Evolutionary conservation across 1,284 basidiomycete species (phyloP).

Genomic region (Trichosporon coremiiforme): DNA sequence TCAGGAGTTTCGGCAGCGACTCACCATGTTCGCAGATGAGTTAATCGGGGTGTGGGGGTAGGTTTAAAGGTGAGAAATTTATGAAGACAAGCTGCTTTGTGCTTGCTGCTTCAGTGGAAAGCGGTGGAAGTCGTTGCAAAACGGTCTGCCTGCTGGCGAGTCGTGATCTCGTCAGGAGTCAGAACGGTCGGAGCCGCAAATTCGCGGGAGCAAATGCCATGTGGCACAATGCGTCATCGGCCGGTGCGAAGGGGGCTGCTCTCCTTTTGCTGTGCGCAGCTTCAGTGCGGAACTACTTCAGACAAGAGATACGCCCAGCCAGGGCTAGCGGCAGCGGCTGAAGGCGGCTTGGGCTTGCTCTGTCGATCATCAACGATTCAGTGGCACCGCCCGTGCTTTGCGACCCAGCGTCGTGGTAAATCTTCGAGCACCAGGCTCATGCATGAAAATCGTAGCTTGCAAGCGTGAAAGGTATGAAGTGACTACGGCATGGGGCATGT

Average conservation of each 20-base stretch:
- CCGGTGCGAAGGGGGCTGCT: background rate
- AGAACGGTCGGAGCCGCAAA: constrained; percentile 17
- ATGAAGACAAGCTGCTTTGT: background rate
- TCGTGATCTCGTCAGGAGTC: constrained; percentile 18
- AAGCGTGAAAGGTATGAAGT: constrained; percentile 14
- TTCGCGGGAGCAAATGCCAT: constrained; percentile 16
- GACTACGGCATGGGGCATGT: background rate
- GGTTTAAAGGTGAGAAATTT: background rate
- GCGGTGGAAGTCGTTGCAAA: constrained; percentile 17
- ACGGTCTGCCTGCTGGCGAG: background rate
- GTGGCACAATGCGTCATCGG: constrained; percentile 15
- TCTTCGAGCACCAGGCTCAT: constrained; percentile 19
- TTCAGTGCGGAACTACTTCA: constrained; percentile 1
- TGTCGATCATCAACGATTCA: background rate
- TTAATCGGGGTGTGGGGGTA: background rate
- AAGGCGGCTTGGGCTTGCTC: no score
- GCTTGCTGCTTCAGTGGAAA: constrained; percentile 13
- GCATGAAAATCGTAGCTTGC: constrained; percentile 15
- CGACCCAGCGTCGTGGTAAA: no score
- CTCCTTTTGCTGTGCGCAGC: no score
- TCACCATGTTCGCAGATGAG: constrained; percentile 18
- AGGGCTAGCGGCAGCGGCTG: no score
- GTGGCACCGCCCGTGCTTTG: no score
- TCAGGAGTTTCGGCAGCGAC: background rate
- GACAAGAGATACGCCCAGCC: no score